phyloP scores from a whole-genome alignment of 2,329 filamentous ascomycete genomes.

The Drechslerella stenobrocha region DNA sequence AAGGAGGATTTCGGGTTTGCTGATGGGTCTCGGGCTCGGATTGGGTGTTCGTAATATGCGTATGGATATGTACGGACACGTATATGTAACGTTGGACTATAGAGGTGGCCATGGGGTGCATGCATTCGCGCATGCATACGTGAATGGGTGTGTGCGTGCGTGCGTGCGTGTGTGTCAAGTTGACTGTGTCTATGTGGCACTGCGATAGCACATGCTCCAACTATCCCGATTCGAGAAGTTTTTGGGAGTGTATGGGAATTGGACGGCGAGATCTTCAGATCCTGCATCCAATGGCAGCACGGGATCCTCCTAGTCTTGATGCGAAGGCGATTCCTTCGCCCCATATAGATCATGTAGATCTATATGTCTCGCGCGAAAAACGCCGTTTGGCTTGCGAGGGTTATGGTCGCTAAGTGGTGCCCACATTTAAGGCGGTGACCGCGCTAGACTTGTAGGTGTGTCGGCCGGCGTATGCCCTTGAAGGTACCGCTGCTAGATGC shows the following conservation, averaged over 20 bases:
- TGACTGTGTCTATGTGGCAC: neutral
- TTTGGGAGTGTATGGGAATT: neutral
- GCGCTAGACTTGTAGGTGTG: neutral
- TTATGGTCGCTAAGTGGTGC: slow-evolving; percentile 4
- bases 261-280: neutral
- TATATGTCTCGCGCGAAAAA: neutral
- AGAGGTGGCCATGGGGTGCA: neutral
- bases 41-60: neutral
- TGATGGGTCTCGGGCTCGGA: too few relatives aligned
- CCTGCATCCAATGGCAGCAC: neutral
- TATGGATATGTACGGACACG: neutral
- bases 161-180: neutral
- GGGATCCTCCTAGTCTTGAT: neutral
- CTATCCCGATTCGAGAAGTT: neutral
- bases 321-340: neutral
- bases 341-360: neutral
- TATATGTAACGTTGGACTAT: neutral
- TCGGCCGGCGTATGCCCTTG: neutral
- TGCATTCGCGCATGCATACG: neutral
- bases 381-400: neutral
- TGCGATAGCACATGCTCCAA: neutral
- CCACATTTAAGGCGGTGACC: neutral
- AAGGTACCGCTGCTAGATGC: neutral
- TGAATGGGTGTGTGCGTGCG: neutral
- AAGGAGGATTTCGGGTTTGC: neutral